These are phyloP conservation scores for Globisporangium nagaii DNA, from an alignment of 352 stramenopile genomes.

Conservation along the genomic window DNA sequence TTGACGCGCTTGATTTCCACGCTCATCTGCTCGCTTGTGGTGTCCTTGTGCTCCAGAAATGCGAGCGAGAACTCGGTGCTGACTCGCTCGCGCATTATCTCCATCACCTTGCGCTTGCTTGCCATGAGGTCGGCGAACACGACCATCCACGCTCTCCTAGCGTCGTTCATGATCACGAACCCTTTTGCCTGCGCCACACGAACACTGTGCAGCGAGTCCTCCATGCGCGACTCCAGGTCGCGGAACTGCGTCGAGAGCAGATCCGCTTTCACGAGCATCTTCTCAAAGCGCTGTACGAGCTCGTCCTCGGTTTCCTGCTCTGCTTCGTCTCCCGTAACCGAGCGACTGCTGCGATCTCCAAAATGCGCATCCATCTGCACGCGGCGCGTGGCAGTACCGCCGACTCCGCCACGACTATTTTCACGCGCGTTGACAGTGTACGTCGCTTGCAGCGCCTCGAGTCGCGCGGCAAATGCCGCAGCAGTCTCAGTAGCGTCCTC, in stretches of 20 bases:
- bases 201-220: constrained; percentile 23
- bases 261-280: constrained; percentile 20
- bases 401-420: constrained; percentile 11
- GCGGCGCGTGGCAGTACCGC: not conserved
- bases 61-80: constrained; percentile 9
- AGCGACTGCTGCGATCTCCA: not conserved
- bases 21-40: constrained; percentile 1
- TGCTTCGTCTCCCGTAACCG: not conserved
- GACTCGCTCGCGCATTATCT: constrained; percentile 8
- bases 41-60: constrained; percentile 8
- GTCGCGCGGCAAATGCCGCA: constrained; percentile 3
- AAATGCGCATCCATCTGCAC: constrained; percentile 2
- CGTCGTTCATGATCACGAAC: constrained; percentile 33
- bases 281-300: constrained; percentile 13
- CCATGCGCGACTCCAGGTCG: constrained; percentile 21
- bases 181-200: constrained; percentile 26
- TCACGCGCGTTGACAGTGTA: constrained; percentile 14
- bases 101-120: constrained; percentile 14
- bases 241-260: constrained; percentile 16
- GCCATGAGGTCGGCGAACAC: constrained; percentile 21
- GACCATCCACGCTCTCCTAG: constrained; percentile 22
- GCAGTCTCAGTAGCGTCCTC: constrained; percentile 3
- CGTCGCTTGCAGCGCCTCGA: constrained; percentile 3
- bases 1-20: constrained; percentile 21
- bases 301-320: not conserved